Base-by-base conservation (phyloP, 2,329 filamentous ascomycete species). In the Penicillium rolfsii region DNA sequence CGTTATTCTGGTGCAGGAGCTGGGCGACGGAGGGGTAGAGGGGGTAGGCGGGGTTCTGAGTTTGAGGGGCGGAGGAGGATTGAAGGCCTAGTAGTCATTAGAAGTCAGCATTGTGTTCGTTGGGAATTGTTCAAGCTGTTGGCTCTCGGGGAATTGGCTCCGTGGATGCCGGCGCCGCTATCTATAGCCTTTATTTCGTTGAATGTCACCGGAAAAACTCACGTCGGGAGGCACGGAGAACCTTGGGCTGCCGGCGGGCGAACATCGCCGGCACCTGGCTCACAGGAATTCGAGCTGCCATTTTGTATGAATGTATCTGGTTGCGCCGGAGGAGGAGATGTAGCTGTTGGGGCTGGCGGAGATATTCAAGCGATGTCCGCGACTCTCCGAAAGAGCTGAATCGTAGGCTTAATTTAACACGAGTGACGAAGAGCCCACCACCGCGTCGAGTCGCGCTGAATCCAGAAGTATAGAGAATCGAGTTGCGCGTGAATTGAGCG, bases 21-120 rank as follows among this genome's bases (percentile, higher is more conserved):
- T 91, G 87, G 73, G 87, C 84, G 56, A 98, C 93, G 2, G 95
- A 96, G 22, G 94, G 95, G 70, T 83, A 82, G 52, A 83, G 78
- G 38, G 81, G 81, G 70, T 82, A 82, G 59, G 74, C 77, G 61
- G 76, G 76, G 64, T 80, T 81, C 57, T 79, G 77, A 55, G 68
- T 71, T 58, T 74, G 71, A 35, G 66, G 55, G 35, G 74, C 67
- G 40, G 74, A 70, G 55, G 74, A 73, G 41, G 75, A 76, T 64
- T 73, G 67, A 40, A 78, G 67, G 63, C 76, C 76, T 78, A 43
- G 45, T 28, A 12, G 9, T 30, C 26, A 19, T 19, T 41, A 14
- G 2, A 33, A 22, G n/a, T 68, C 60, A 68, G 58, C 54, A 26
- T 53, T 41, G 35, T n/a, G 40, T 28, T 22, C 16, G 41, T 52